A percentile compares a stretch with the other conserved stretches of the same genome.
Conservation (phyloP, 352 stramenopile genomes). For the Phytophthora brassicae region DNA sequence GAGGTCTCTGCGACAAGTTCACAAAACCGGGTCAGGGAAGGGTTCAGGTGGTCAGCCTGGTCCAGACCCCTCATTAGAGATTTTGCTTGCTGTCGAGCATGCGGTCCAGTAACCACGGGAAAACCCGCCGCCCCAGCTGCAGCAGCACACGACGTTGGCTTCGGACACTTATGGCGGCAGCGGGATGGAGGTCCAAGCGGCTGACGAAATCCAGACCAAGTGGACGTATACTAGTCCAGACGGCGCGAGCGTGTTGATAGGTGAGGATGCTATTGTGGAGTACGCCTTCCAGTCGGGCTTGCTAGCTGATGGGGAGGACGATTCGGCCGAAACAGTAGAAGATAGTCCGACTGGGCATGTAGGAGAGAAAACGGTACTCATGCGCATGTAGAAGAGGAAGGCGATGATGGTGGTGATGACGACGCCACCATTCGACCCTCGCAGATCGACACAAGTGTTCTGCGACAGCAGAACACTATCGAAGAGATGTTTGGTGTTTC, state of each 20-base stretch:
- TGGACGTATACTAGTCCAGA: slow-evolving; percentile 5
- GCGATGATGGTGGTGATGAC: background rate
- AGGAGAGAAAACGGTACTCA: background rate
- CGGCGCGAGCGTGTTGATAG: background rate
- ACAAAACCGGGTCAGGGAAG: background rate
- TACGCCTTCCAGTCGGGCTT: slow-evolving; percentile 7
- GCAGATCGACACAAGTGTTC: slow-evolving; percentile 12
- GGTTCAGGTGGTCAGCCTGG: background rate
- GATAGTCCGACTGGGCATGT: background rate
- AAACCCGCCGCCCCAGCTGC: slow-evolving; percentile 1
- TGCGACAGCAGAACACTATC: slow-evolving; percentile 6
- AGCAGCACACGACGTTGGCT: slow-evolving; percentile 12
- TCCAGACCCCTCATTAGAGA: slow-evolving; percentile 13
- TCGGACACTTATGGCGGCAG: slow-evolving; percentile 16
- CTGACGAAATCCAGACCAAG: background rate
- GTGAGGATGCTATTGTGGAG: slow-evolving; percentile 4
- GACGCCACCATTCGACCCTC: background rate
- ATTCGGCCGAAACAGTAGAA: background rate
- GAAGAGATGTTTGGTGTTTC: slow-evolving; percentile 7
- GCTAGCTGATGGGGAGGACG: background rate
- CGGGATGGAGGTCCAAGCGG: slow-evolving; percentile 14
- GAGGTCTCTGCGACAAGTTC: slow-evolving; percentile 5
- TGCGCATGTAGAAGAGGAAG: background rate
- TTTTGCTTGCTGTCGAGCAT: slow-evolving; percentile 20
- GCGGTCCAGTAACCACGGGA: slow-evolving; percentile 1